These are phyloP conservation scores for Fusarium sp. DNA, from an alignment of 2,329 filamentous ascomycete species.

Conservation along the genomic window DNA sequence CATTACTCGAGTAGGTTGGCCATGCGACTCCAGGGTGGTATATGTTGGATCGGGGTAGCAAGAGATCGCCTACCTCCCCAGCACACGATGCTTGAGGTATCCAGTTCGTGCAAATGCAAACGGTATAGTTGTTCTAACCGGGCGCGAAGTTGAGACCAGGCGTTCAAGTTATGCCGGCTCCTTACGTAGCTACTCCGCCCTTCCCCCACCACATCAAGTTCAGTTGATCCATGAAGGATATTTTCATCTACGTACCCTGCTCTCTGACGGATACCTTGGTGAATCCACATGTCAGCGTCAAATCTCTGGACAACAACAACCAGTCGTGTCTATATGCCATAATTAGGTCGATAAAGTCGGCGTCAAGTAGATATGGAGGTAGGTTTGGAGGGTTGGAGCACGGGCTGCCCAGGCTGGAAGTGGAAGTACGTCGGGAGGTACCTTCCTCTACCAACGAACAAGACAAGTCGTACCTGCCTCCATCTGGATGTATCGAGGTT, in stretches of 20 bases:
- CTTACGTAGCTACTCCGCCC: background rate
- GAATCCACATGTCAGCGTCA: background rate
- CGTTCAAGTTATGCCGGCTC: slow-evolving; percentile 3
- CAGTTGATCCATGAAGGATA: background rate
- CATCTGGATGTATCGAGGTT: slow-evolving; percentile 2
- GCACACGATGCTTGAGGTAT: background rate
- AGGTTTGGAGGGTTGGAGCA: background rate
- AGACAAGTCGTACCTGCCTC: background rate
- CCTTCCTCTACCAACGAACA: background rate
- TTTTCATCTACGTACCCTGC: slow-evolving; percentile 20
- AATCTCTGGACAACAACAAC: background rate
- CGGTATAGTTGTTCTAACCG: background rate
- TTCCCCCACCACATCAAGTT: background rate
- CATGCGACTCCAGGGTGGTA: slow-evolving; percentile 5
- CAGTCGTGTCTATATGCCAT: background rate
- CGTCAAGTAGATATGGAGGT: background rate
- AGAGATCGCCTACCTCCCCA: slow-evolving; percentile 1
- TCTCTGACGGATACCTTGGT: background rate
- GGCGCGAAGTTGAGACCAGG: slow-evolving; percentile 1
- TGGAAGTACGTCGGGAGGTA: background rate
- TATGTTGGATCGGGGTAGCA: background rate
- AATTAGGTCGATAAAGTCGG: background rate
- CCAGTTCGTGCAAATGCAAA: slow-evolving; percentile 8
- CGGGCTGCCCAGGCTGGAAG: background rate
- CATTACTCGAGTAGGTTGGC: slow-evolving; percentile 24